Base-by-base conservation (phyloP, 1,284 basidiomycete species). In the Volvariella surrecta region DNA sequence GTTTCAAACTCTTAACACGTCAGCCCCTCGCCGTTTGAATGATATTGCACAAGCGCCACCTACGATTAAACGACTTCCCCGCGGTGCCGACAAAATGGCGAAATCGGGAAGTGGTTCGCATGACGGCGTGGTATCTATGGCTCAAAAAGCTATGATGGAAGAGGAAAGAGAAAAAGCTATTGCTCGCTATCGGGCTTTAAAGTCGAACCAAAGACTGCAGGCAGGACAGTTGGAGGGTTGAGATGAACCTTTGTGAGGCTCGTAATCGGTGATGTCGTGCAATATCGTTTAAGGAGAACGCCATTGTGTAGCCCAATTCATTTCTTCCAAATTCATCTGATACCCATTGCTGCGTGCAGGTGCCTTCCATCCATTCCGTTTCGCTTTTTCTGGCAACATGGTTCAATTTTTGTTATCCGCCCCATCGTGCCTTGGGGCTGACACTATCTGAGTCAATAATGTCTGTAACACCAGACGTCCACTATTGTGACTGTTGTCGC, bases 121-220 rank as follows among this genome's bases (percentile, higher is more conserved):
- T 20, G 66, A 70, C 28, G 71, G 70, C 2, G 68, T 83, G 8
- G 48, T 86, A 19, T 82, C 79, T n/a, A 77, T 84, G 72, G 76
- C 79, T 4, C 82, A 87, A 62, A 80, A 76, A 58, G 67, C 67
- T 8, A 76, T 82, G 78, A 76, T 89, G 74, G 83, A 83, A 52
- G 65, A 68, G 47, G 85, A 88, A 61, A 68, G 86, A 45, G 79
- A 81, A 53, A 78, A 68, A 47, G 83, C 65, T 11, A 78, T 89
- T 46, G 61, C 59, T 53, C 64, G 72, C 44, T 89, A 89, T 56
- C 61, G 87, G 47, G 73, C 80, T 59, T 52, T 89, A 59, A 87
- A 82, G 60, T 76, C 73, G 40, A 57, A 45, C 37, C 55, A 55
- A 44, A 54, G 51, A 44, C 50, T 50, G 42, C 38, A 41, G 40